Evolutionary conservation across 2,329 filamentous ascomycete species (phyloP).

Genomic region (Beauveria asiatica): DNA sequence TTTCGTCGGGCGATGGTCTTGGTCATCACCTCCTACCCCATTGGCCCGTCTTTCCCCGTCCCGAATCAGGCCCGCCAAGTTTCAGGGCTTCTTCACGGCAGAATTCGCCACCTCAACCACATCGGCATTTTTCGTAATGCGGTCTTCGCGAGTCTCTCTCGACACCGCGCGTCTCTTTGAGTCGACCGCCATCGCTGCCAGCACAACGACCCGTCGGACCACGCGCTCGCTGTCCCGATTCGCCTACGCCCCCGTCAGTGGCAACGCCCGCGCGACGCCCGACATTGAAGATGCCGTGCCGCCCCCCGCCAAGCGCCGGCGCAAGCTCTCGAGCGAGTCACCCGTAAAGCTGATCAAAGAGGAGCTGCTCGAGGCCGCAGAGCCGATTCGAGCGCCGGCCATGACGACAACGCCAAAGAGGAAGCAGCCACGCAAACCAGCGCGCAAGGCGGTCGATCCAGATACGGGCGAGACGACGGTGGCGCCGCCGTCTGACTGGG

Average conservation of each 20-base stretch:
- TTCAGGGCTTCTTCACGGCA: no score
- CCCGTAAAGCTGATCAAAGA: slow-evolving; percentile 15
- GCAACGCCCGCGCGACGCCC: slow-evolving; percentile 18
- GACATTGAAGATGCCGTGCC: slow-evolving; percentile 52
- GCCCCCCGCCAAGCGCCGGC: slow-evolving; percentile 23
- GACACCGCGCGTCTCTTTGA: slow-evolving; percentile 51
- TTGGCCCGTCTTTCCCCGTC: no score
- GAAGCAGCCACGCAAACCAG: slow-evolving; percentile 34
- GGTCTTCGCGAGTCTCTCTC: slow-evolving; percentile 48
- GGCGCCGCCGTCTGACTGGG: slow-evolving; percentile 71
- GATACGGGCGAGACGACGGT: slow-evolving; percentile 31
- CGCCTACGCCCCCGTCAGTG: slow-evolving; percentile 25
- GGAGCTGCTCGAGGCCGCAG: slow-evolving; percentile 3
- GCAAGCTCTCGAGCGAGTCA: slow-evolving; percentile 17
- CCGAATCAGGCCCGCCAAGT: no score
- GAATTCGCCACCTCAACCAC: not conserved
- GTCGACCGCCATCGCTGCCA: slow-evolving; percentile 17
- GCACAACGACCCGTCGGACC: slow-evolving; percentile 32
- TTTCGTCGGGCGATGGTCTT: no score
- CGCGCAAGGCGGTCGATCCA: slow-evolving; percentile 33
- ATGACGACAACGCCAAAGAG: slow-evolving; percentile 30
- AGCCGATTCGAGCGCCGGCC: slow-evolving; percentile 19
- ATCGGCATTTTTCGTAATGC: slow-evolving; percentile 31
- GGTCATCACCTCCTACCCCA: no score
- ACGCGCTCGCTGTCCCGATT: slow-evolving; percentile 44